Conservation (phyloP, 257 asterid species). For the Verbascum thapsus region DNA sequence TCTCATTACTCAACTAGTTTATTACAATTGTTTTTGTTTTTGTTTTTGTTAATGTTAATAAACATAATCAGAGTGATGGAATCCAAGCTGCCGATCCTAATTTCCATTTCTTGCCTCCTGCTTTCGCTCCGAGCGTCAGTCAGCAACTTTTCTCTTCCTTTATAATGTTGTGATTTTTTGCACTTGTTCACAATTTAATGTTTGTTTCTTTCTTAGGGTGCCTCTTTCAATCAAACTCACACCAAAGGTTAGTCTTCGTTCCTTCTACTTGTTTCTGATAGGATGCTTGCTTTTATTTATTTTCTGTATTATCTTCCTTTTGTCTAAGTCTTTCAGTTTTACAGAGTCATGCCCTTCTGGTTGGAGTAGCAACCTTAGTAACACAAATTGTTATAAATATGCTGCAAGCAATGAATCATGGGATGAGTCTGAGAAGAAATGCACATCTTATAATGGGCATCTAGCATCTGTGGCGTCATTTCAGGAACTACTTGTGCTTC, state of each 20-base stretch:
- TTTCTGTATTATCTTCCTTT: neutral
- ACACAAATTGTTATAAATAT: constrained; percentile 57
- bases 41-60: no score
- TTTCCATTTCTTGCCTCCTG: no score
- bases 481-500: constrained; percentile 58
- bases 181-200: neutral
- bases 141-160: constrained; percentile 18
- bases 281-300: neutral
- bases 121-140: no score
- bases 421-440: constrained; percentile 70
- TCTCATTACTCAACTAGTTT: no score
- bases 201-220: constrained; percentile 27
- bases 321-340: constrained; percentile 20
- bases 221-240: constrained; percentile 41
- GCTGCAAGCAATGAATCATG: constrained; percentile 55
- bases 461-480: constrained; percentile 61
- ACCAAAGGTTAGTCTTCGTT: constrained; percentile 38
- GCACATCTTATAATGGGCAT: constrained; percentile 61
- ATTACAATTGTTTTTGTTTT: no score
- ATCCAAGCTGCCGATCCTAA: no score
- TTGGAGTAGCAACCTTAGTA: constrained; percentile 55
- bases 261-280: constrained; percentile 3
- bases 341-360: constrained; percentile 68
- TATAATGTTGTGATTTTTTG: no score
- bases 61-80: no score